phyloP scores from a whole-genome alignment of 768 basidiomycete genomes.

The Boletus reticuloceps region DNA sequence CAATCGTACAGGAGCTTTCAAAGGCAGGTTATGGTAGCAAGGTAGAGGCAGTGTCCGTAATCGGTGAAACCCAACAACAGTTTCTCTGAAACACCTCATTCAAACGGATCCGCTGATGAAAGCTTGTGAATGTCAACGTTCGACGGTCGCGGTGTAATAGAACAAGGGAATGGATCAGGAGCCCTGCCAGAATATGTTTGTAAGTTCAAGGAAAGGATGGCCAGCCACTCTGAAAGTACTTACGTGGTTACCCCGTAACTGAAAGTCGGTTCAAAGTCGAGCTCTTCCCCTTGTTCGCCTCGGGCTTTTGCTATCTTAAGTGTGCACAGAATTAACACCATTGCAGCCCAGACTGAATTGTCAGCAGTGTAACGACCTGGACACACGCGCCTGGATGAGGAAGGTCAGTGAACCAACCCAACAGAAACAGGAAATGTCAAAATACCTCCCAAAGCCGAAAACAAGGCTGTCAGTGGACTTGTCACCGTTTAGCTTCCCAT shows the following conservation, averaged over 20 bases:
- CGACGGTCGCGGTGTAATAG: neutral
- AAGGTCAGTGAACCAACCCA: neutral
- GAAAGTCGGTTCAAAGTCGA: conserved; percentile 18
- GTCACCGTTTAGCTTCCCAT: conserved; percentile 7
- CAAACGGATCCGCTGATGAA: neutral
- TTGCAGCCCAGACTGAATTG: conserved; percentile 27
- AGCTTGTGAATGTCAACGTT: neutral
- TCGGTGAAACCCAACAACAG: too few species aligned
- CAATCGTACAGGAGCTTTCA: too few species aligned
- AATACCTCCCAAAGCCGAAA: conserved; percentile 28
- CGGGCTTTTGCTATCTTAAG: conserved; percentile 26
- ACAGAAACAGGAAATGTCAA: neutral
- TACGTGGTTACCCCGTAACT: conserved; percentile 14
- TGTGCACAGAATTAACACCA: conserved; percentile 26
- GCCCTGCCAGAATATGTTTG: neutral
- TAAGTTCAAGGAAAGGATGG: too few species aligned
- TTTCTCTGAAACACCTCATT: neutral
- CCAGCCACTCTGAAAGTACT: neutral
- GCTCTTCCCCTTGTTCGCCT: conserved; percentile 25
- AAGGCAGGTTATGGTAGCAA: too few species aligned
- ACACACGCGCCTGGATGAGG: conserved; percentile 23
- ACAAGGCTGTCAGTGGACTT: neutral
- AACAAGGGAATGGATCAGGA: neutral
- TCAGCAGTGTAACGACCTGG: conserved; percentile 33
- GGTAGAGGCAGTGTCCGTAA: too few species aligned